Base-by-base conservation (phyloP, 2,329 filamentous ascomycete genomes). In the Aspergillus fumigatus region DNA sequence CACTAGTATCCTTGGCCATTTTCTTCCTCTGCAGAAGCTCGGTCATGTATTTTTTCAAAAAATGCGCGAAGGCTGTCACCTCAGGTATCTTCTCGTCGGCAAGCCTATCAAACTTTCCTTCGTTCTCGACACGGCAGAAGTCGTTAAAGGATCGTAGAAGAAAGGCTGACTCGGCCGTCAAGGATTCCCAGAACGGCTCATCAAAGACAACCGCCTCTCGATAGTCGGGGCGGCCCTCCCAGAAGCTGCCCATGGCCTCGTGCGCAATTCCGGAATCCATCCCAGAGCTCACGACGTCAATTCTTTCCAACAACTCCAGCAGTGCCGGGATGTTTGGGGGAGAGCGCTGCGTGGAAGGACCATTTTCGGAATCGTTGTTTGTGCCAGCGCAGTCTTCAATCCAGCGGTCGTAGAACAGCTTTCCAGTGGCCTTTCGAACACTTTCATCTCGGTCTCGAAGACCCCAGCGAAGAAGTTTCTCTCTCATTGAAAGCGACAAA, bases 191-290 rank as follows among this genome's bases (percentile, higher is more conserved):
- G 60, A 77, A 80, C 1, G 70, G 66, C 53, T 78, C 73, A 55
- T 79, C 72, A 61, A 80, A 75, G 49, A 73, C 55, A 55, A 82
- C 63, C 1, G 71, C 72, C 52, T 79, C 75, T 6, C 76, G 71
- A 58, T 80, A 80, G 60, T 80, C 78, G 1, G 90, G 89, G 19
- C 94, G 86, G 4, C 92, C 90, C 63, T 94, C 89, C 94, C 94
- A 99, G 74, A 99, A 97, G 50, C 91, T 90, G 59, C 85, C 88
- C 92, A 99, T 97, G 0, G 94, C 94, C 69, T 97, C 90, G 8
- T 95, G 82, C 1, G 91, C 93, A 57, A 97, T 90, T 5, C 94
- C 95, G 54, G 88, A 90, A 70, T 97, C 92, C 21, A 89, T 85
- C 1, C 92, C 92, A 4, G 92, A 93, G 70, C 94, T 94, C 61